Base-by-base conservation (phyloP, 2,329 filamentous ascomycete genomes). In the Diaporthe sp. region DNA sequence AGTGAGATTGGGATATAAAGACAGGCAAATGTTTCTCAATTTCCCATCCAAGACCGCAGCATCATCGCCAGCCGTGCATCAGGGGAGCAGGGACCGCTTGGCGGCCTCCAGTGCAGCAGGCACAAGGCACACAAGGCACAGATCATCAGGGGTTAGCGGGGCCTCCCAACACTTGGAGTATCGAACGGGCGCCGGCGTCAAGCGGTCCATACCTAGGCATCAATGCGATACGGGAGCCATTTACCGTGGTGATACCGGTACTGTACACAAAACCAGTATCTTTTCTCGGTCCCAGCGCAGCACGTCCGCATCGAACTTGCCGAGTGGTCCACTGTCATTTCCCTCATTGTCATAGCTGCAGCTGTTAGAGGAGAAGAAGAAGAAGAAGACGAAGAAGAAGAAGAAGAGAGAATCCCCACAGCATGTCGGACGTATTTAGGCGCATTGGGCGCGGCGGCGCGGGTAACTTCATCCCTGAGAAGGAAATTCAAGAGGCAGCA, bases 371-470 rank as follows among this genome's bases (percentile, higher is more conserved):
- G n/a, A 13, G n/a, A 42, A 50, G 19, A 63, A n/a, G 22, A 51
- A 25, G 22, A 27, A n/a, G n/a, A n/a, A n/a, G n/a, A n/a, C n/a
- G n/a, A n/a, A n/a, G 39, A 32, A 13, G n/a, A 42, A 50, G 19
- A 63, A n/a, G 22, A 51, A 25, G 22, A 27, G 39, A 50, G 27
- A 27, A 22, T 8, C 77, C 78, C 77, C 78, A 58, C 78, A 47
- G 8, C 17, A 75, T 75, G 80, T 79, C 79, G 73, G 88, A 88
- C 78, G 84, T 84, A 68, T 88, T 88, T 77, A 85, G 85, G 77
- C 86, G 85, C 74, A 85, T 88, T 55, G 91, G 91, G 72, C 88
- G 91, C 65, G 91, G 91, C 71, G 91, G 91, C 66, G 91, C 91
- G 8, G 91, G 91, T 70, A 93, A 93, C 82, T 92, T 88, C 80